Evolutionary conservation across 2,329 filamentous ascomycete species (phyloP).

Genomic region (Ascochyta fabae): DNA sequence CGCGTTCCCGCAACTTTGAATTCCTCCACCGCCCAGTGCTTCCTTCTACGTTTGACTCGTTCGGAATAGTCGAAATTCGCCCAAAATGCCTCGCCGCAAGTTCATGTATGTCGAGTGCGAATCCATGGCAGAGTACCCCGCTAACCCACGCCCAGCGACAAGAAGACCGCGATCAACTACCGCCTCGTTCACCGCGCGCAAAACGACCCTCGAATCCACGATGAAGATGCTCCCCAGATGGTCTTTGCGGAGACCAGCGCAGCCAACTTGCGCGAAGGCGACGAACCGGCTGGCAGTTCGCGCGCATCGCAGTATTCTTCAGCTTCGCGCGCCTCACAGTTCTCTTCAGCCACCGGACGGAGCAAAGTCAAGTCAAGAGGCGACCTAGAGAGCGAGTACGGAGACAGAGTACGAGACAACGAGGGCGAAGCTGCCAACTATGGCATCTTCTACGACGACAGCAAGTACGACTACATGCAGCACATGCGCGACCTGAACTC

Average conservation of each 20-base stretch:
- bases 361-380: constrained; percentile 70
- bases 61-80: not conserved
- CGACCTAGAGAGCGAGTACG: constrained; percentile 79
- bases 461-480: constrained; percentile 99
- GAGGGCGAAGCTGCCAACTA: constrained; percentile 96
- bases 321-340: constrained; percentile 11
- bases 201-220: constrained; percentile 96
- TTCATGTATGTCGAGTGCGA: constrained; percentile 67
- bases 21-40: constrained; percentile 7
- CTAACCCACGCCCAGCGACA: constrained; percentile 65
- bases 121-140: constrained; percentile 25
- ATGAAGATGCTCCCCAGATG: constrained; percentile 85
- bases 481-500: constrained; percentile 84
- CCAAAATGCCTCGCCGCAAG: constrained; percentile 74
- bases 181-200: constrained; percentile 94
- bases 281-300: constrained; percentile 55
- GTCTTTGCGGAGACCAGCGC: constrained; percentile 75
- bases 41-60: not conserved
- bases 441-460: constrained; percentile 94
- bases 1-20: constrained; percentile 34
- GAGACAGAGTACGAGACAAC: constrained; percentile 76
- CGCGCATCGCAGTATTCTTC: constrained; percentile 53
- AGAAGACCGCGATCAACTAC: constrained; percentile 92
- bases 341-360: constrained; percentile 38
- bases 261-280: constrained; percentile 42